Evolutionary conservation across 2,329 filamentous ascomycete species (phyloP).

Genomic region (Aspergillus ochraceus): DNA sequence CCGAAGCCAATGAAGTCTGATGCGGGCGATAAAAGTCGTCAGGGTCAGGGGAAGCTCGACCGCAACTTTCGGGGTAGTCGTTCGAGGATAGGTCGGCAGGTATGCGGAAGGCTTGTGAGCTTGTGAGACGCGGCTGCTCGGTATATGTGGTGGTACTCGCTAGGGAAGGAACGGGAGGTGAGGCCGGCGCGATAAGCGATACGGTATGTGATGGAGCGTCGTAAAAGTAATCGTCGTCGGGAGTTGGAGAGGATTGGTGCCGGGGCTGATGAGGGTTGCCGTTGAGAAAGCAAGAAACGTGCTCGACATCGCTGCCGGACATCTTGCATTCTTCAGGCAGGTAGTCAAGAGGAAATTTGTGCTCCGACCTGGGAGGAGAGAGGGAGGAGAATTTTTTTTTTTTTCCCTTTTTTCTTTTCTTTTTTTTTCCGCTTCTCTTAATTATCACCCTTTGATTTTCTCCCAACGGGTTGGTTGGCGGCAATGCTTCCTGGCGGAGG

Average conservation of each 20-base stretch:
- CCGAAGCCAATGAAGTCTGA: conserved; percentile 34
- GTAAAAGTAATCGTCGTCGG: conserved; percentile 24
- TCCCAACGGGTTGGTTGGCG: conserved; percentile 28
- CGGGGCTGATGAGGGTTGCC: conserved; percentile 28
- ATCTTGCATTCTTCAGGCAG: conserved; percentile 41
- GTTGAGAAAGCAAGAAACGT: conserved; percentile 38
- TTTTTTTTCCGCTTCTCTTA: conserved; percentile 1
- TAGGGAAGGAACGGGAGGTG: conserved; percentile 14
- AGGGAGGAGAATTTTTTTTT: neutral
- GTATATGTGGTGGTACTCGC: conserved; percentile 23
- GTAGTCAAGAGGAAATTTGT: conserved; percentile 22
- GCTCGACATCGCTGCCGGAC: conserved; percentile 44
- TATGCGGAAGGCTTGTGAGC: conserved; percentile 19
- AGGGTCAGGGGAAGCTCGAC: conserved; percentile 42
- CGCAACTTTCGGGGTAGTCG: conserved; percentile 20
- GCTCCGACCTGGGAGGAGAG: neutral
- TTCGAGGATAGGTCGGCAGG: conserved; percentile 18
- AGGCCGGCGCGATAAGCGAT: conserved; percentile 28
- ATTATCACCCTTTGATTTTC: conserved; percentile 1
- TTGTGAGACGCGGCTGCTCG: conserved; percentile 21
- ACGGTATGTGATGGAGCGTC: conserved; percentile 23
- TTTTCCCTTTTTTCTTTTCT: conserved; percentile 4
- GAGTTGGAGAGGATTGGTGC: conserved; percentile 31
- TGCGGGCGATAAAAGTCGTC: conserved; percentile 55
- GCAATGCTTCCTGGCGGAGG: conserved; percentile 29